Base-by-base conservation (phyloP, 768 basidiomycete genomes). In the Mycena indigotica region DNA sequence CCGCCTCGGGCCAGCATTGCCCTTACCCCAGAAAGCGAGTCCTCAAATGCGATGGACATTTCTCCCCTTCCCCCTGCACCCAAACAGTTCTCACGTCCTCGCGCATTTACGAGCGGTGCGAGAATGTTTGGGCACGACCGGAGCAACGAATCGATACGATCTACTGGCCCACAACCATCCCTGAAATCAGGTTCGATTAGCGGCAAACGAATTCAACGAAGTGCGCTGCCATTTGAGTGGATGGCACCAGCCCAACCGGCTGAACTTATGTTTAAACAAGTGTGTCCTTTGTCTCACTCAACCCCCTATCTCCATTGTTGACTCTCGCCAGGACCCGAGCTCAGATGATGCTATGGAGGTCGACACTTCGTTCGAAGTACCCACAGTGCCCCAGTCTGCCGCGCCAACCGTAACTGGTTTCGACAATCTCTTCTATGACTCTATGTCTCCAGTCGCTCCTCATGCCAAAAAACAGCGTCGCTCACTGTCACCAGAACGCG, bases 291-390 rank as follows among this genome's bases (percentile, higher is more conserved):
- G 13, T 38, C 29, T 55, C 38, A 15, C 39, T 48, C 19, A 21
- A 45, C 41, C 41, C 41, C 41, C 35, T 21, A 8, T 35, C n/a
- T 23, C 50, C 28, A 54, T 55, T 57, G 57, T 55, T 60, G 48
- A 59, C 56, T 41, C 48, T 48, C 73, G 75, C 17, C 72, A 73
- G 58, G 68, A 72, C 41, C 72, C 75, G 8, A 70, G 77, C 16
- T 74, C 73, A 40, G 82, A 84, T 63, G 80, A 90, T 70, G 87
- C 85, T 28, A 93, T 93, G 91, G 91, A 93, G 62, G 80, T 93
- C 30, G 91, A 93, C 67, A 79, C 81, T 17, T 82, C 82, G 19
- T 80, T 75, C 57, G 68, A 71, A 45, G 72, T 75, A 48, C 69
- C 74, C 65, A 56, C 70, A 52, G 71, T 69, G 30, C 78, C 80